Conservation (phyloP, 2,329 filamentous ascomycete species). For the Aspergillus pseudonomiae region DNA sequence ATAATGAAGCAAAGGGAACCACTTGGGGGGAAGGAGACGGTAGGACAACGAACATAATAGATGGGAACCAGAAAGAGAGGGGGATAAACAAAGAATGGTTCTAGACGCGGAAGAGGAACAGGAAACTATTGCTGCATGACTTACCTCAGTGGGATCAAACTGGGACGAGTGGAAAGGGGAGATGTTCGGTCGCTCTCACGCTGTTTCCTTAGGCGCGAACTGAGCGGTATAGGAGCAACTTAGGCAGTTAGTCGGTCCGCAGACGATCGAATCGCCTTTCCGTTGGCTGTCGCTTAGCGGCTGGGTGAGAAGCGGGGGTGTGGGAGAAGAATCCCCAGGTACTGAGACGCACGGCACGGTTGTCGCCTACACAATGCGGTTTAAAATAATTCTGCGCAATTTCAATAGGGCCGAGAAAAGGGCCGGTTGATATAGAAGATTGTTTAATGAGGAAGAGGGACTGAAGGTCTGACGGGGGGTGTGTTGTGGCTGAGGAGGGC, state of each 20-base stretch:
- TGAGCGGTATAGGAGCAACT: conserved; percentile 20
- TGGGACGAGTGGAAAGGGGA: conserved; percentile 17
- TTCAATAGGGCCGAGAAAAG: neutral
- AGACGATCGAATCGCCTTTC: conserved; percentile 33
- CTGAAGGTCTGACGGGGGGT: conserved; percentile 1
- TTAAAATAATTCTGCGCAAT: neutral
- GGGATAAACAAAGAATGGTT: conserved; percentile 18
- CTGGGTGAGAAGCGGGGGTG: conserved; percentile 40
- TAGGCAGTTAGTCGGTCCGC: conserved; percentile 24
- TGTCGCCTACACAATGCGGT: conserved; percentile 7
- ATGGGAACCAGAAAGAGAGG: conserved; percentile 12
- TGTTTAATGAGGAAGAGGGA: conserved; percentile 3
- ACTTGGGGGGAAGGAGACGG: conserved; percentile 7
- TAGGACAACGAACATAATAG: conserved; percentile 4
- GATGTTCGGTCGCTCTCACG: conserved; percentile 14
- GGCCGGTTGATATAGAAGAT: neutral
- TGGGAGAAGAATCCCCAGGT: conserved; percentile 25
- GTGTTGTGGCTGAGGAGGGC: conserved; percentile 4
- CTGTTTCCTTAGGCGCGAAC: conserved; percentile 22
- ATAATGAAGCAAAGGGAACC: conserved; percentile 17
- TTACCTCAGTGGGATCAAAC: conserved; percentile 22
- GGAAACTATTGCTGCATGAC: conserved; percentile 19
- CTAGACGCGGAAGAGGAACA: conserved; percentile 20
- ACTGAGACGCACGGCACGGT: conserved; percentile 12
- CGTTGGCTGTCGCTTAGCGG: conserved; percentile 43